A percentile compares a stretch with the other conserved stretches of the same genome.
Conservation (phyloP, 2,329 filamentous ascomycete genomes). For the Mollisiaceae sp. region DNA sequence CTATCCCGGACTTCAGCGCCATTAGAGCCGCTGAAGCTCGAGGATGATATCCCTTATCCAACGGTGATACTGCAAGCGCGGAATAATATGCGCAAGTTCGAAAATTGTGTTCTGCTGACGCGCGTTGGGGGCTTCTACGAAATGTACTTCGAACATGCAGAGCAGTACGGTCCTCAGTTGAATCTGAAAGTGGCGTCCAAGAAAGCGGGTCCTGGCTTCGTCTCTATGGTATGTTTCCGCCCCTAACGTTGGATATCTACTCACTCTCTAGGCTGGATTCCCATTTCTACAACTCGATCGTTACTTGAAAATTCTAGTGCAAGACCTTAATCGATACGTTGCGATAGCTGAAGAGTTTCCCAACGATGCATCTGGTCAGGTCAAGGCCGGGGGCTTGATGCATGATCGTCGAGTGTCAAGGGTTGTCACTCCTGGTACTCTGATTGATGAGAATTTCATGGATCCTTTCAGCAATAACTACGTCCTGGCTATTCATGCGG, state of each 20-base stretch:
- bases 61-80: slow-evolving; percentile 87
- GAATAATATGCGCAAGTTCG: slow-evolving; percentile 88
- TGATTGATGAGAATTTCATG: slow-evolving; percentile 98
- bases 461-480: slow-evolving; percentile 95
- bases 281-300: slow-evolving; percentile 91
- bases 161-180: slow-evolving; percentile 83
- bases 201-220: slow-evolving; percentile 71
- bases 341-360: slow-evolving; percentile 94
- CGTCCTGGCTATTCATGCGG: slow-evolving; percentile 76
- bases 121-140: slow-evolving; percentile 97
- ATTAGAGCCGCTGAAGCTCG: slow-evolving; percentile 42
- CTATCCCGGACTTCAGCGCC: slow-evolving; percentile 58
- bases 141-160: slow-evolving; percentile 95
- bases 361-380: slow-evolving; percentile 70
- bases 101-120: slow-evolving; percentile 88
- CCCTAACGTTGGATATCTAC: not conserved
- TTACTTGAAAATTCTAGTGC: slow-evolving; percentile 89
- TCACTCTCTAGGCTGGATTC: slow-evolving; percentile 75
- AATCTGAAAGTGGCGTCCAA: slow-evolving; percentile 86
- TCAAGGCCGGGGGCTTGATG: slow-evolving; percentile 77
- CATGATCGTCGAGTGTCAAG: slow-evolving; percentile 86
- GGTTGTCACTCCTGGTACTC: slow-evolving; percentile 89
- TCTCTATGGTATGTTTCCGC: slow-evolving; percentile 73
- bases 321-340: slow-evolving; percentile 88
- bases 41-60: slow-evolving; percentile 68